These are phyloP conservation scores for Vitis cinerea DNA, from an alignment of 164 flowering plant species.

Conservation along the genomic window DNA sequence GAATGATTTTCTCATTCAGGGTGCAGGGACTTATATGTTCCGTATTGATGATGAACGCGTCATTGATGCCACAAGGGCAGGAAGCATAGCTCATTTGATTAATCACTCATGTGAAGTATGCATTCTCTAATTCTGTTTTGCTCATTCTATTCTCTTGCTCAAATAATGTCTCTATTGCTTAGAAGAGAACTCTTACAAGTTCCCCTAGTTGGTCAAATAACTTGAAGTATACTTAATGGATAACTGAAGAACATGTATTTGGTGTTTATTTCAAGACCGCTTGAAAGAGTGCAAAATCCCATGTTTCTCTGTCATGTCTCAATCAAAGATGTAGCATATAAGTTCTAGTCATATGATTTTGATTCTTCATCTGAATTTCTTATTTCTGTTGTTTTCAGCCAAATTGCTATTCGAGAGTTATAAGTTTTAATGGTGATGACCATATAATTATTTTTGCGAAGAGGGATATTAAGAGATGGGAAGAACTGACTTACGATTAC, in stretches of 20 bases:
- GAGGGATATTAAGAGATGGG: slow-evolving; percentile 89
- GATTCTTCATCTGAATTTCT: background rate
- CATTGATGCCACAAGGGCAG: slow-evolving; percentile 97
- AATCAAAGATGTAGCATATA: background rate
- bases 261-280: background rate
- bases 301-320: background rate
- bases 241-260: background rate
- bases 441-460: slow-evolving; percentile 98
- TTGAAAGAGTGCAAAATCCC: background rate
- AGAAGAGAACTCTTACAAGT: background rate
- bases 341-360: background rate
- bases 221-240: background rate
- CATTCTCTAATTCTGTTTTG: slow-evolving; percentile 1
- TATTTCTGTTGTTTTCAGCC: slow-evolving; percentile 56
- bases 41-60: slow-evolving; percentile 91
- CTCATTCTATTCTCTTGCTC: background rate
- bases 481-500: slow-evolving; percentile 97
- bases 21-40: slow-evolving; percentile 99
- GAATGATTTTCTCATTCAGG: slow-evolving; percentile 47
- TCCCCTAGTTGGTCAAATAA: background rate
- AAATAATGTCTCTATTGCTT: background rate
- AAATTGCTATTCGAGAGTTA: slow-evolving; percentile 93
- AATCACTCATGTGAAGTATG: slow-evolving; percentile 97
- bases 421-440: slow-evolving; percentile 79
- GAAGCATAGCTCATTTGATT: slow-evolving; percentile 96